Evolutionary conservation across 2,329 filamentous ascomycete genomes (phyloP).

Genomic region (Fonsecaea multimorphosa): DNA sequence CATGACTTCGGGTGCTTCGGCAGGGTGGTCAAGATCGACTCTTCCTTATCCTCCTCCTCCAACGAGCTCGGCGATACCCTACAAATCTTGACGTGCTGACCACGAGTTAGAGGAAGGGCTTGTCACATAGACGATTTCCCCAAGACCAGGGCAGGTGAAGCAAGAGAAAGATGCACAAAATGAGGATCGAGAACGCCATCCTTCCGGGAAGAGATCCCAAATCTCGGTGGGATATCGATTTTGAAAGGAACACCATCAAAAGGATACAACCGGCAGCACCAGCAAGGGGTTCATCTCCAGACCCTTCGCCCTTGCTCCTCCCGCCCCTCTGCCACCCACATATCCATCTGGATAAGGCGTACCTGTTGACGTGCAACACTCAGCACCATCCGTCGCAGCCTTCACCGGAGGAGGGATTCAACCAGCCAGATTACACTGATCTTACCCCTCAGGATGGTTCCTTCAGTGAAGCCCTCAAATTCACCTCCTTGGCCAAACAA

Average conservation of each 20-base stretch:
- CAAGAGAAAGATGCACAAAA: slow-evolving; percentile 9
- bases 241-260: slow-evolving; percentile 29
- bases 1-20: not conserved
- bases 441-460: slow-evolving; percentile 65
- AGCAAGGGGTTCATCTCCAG: not conserved
- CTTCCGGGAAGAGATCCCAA: slow-evolving; percentile 32
- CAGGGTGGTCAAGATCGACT: not conserved
- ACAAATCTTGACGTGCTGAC: not conserved
- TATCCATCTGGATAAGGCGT: slow-evolving; percentile 68
- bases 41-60: not conserved
- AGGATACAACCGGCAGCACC: slow-evolving; percentile 29
- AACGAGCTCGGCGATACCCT: not conserved
- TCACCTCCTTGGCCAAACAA: slow-evolving; percentile 66
- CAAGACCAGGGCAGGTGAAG: not conserved
- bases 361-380: slow-evolving; percentile 44
- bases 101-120: not conserved
- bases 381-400: slow-evolving; percentile 25
- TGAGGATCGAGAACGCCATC: slow-evolving; percentile 35
- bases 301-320: slow-evolving; percentile 45
- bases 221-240: slow-evolving; percentile 32
- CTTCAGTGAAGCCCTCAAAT: slow-evolving; percentile 68
- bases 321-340: slow-evolving; percentile 73
- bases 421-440: slow-evolving; percentile 57
- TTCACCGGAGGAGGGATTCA: slow-evolving; percentile 3
- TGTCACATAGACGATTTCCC: not conserved